A percentile compares a stretch with the other conserved stretches of the same genome.
phyloP scores from a whole-genome alignment of 768 basidiomycete species.

The Mycena capillaripes region DNA sequence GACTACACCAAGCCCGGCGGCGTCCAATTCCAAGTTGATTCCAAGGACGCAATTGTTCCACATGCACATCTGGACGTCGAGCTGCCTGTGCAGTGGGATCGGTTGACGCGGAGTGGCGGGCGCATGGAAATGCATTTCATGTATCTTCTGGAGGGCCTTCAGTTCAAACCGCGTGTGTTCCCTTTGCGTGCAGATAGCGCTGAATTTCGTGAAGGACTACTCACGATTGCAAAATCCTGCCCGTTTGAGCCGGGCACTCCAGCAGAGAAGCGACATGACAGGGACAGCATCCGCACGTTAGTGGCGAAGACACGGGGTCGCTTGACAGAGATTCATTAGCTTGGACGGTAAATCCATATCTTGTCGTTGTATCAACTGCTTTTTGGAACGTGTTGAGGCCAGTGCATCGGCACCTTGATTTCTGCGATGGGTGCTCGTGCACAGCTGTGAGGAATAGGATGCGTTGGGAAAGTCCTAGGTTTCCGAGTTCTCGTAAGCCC shows the following conservation, averaged over 20 bases:
- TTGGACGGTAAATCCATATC: too few species aligned
- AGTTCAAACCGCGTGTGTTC: not conserved
- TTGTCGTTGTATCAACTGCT: too few species aligned
- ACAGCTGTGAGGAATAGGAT: too few species aligned
- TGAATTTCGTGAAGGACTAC: not conserved
- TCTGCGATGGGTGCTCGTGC: too few species aligned
- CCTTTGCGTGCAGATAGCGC: not conserved
- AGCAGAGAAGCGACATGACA: too few species aligned
- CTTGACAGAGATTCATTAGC: too few species aligned
- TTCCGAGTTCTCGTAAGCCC: too few species aligned
- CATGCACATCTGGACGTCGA: not conserved
- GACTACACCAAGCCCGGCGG: slow-evolving; percentile 13
- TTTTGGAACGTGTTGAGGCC: too few species aligned
- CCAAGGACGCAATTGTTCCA: not conserved
- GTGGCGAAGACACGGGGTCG: too few species aligned
- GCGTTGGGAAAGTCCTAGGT: too few species aligned
- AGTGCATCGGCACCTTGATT: too few species aligned
- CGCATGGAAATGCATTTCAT: slow-evolving; percentile 10
- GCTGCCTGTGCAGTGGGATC: not conserved
- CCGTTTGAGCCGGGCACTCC: not conserved
- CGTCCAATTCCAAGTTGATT: not conserved
- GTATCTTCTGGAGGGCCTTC: not conserved
- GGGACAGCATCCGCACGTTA: too few species aligned
- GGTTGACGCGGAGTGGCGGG: not conserved
- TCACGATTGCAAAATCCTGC: not conserved